Evolutionary conservation across 495 filamentous ascomycete species (phyloP).

Genomic region (Xylaria sp.): DNA sequence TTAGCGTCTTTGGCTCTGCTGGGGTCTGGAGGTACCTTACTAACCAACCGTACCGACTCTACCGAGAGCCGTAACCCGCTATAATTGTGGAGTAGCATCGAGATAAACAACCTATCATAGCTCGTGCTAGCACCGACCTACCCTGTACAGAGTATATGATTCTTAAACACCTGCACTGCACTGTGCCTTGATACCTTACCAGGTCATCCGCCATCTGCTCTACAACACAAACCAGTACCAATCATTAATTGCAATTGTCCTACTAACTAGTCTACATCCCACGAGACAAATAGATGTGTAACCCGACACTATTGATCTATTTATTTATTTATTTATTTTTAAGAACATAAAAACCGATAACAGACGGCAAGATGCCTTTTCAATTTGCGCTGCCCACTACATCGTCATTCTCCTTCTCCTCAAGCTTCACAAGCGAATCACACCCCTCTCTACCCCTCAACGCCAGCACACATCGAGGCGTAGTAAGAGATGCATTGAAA

Average conservation of each 20-base stretch:
- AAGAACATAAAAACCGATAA: neutral
- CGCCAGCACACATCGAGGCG: slow-evolving; percentile 77
- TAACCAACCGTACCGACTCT: neutral
- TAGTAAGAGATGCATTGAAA: slow-evolving; percentile 79
- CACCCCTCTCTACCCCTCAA: slow-evolving; percentile 84
- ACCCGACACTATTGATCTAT: neutral
- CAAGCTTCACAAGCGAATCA: slow-evolving; percentile 70
- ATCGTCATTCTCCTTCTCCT: slow-evolving; percentile 78
- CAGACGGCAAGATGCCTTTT: slow-evolving; percentile 73
- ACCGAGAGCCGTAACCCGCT: neutral
- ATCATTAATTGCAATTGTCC: no score
- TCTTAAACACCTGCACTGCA: neutral
- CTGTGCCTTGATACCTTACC: neutral
- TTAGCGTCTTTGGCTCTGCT: neutral
- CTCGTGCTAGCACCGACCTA: no score
- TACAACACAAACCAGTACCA: neutral
- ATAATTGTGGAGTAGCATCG: neutral
- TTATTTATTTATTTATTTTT: no score
- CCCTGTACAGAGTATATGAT: no score
- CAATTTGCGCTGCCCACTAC: slow-evolving; percentile 85
- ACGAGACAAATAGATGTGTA: neutral
- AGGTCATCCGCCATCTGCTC: neutral
- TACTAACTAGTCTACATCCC: no score
- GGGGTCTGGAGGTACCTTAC: no score
- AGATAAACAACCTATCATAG: neutral